Percentiles rank a stretch among this genome's conserved stretches.
Evolutionary conservation across 2,329 filamentous ascomycete genomes (phyloP).

Genomic region (Xylaria sp.): DNA sequence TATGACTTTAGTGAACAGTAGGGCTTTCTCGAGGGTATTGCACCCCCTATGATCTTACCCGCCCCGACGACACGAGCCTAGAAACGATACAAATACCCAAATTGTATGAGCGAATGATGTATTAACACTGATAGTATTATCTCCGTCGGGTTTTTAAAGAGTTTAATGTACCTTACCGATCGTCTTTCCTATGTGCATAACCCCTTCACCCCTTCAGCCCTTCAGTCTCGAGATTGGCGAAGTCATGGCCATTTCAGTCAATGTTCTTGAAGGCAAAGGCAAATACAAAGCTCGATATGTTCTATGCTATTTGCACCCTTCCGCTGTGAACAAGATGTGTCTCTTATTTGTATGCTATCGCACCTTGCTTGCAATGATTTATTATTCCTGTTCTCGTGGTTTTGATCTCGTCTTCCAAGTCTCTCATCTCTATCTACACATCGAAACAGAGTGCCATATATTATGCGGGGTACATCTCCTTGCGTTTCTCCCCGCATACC

Average conservation of each 20-base stretch:
- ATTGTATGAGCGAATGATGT: neutral
- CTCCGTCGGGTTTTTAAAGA: neutral
- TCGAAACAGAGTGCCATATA: neutral
- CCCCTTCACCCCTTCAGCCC: neutral
- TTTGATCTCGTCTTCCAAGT: neutral
- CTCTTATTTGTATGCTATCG: too few relatives aligned
- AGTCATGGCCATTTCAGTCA: neutral
- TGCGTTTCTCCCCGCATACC: neutral
- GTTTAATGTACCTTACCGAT: neutral
- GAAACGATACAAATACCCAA: neutral
- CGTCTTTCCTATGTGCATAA: neutral
- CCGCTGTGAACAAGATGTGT: neutral
- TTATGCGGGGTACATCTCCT: conserved; percentile 12
- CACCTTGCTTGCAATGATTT: neutral
- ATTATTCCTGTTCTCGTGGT: neutral
- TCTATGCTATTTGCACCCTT: neutral
- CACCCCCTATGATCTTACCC: neutral
- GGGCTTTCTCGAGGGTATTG: too few relatives aligned
- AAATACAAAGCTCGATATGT: neutral
- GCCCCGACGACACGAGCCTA: neutral
- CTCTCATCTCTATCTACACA: neutral
- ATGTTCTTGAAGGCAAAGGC: neutral
- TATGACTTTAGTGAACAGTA: neutral
- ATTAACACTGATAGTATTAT: neutral
- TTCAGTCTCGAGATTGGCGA: neutral